These are phyloP conservation scores for Boletus eberwhitei DNA, from an alignment of 768 basidiomycete genomes.

Conservation along the genomic window DNA sequence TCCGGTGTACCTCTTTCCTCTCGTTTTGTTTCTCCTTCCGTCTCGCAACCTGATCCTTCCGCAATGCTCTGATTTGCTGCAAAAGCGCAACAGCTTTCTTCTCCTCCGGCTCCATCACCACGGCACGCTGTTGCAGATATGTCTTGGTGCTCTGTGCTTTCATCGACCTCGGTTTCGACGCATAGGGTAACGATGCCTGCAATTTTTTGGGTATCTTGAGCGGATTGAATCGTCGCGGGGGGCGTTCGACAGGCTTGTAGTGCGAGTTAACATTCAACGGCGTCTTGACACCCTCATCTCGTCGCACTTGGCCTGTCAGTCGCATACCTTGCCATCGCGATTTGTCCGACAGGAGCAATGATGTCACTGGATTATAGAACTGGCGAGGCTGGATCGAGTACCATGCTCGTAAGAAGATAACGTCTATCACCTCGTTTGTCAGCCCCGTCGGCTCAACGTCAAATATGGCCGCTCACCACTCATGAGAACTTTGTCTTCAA, in stretches of 20 bases:
- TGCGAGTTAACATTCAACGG: conserved; percentile 80
- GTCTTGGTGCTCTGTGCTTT: conserved; percentile 68
- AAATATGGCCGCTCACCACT: conserved; percentile 62
- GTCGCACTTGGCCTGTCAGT: conserved; percentile 86
- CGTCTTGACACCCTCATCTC: conserved; percentile 81
- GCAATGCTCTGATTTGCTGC: conserved; percentile 89
- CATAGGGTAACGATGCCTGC: conserved; percentile 88
- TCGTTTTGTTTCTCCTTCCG: conserved; percentile 87
- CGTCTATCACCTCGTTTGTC: conserved; percentile 49
- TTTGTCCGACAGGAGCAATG: conserved; percentile 81
- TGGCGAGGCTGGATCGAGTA: conserved; percentile 92
- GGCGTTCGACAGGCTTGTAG: conserved; percentile 80
- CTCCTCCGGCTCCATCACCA: conserved; percentile 94
- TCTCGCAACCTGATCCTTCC: conserved; percentile 80
- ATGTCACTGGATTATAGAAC: conserved; percentile 96
- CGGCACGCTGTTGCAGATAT: conserved; percentile 93
- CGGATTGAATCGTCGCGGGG: conserved; percentile 84
- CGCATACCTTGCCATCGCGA: conserved; percentile 92
- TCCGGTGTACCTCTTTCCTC: conserved; percentile 61
- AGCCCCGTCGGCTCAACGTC: neutral
- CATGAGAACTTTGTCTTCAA: conserved; percentile 96
- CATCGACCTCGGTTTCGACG: conserved; percentile 87
- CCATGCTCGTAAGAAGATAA: conserved; percentile 95
- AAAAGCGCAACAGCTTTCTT: conserved; percentile 86
- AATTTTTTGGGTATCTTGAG: conserved; percentile 85